These are phyloP conservation scores for Golubevia sp. DNA, from an alignment of 1,284 basidiomycete genomes.

Conservation along the genomic window DNA sequence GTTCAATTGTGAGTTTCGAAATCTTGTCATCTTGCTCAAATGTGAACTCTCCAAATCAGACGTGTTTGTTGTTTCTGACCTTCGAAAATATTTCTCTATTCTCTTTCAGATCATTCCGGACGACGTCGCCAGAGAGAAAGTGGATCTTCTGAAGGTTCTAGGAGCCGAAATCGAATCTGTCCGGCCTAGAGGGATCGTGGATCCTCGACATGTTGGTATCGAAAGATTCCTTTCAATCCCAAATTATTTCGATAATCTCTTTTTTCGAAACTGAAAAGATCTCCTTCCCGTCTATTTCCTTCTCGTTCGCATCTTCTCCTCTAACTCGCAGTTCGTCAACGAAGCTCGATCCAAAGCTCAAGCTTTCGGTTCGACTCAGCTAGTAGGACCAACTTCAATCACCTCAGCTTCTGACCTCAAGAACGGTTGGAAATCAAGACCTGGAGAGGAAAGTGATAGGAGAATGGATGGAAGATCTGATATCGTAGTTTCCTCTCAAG, in stretches of 20 bases:
- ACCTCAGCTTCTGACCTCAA: too few relatives aligned
- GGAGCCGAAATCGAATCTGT: constrained; percentile 50
- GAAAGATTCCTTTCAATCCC: too few relatives aligned
- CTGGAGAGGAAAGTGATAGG: too few relatives aligned
- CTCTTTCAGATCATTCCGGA: constrained; percentile 42
- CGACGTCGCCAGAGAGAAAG: constrained; percentile 55
- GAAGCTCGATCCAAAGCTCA: constrained; percentile 44
- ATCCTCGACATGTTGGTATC: constrained; percentile 38
- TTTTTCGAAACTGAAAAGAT: too few relatives aligned
- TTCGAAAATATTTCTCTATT: background rate
- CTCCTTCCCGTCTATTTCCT: too few relatives aligned
- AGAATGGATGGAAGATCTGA: constrained; percentile 15
- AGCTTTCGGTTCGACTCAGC: constrained; percentile 25
- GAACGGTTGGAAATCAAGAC: too few relatives aligned
- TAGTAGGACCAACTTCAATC: constrained; percentile 14
- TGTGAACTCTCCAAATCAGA: too few relatives aligned
- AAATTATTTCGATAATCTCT: too few relatives aligned
- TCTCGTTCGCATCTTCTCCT: too few relatives aligned
- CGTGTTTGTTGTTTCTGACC: too few relatives aligned
- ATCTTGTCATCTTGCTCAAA: constrained; percentile 23
- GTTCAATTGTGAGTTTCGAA: constrained; percentile 64
- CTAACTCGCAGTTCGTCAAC: constrained; percentile 42
- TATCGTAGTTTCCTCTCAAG: constrained; percentile 31
- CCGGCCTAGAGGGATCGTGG: constrained; percentile 53
- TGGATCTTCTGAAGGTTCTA: constrained; percentile 38